Evolutionary conservation across 139 green algal species (phyloP).

Genomic region (Pleodorina starrii): DNA sequence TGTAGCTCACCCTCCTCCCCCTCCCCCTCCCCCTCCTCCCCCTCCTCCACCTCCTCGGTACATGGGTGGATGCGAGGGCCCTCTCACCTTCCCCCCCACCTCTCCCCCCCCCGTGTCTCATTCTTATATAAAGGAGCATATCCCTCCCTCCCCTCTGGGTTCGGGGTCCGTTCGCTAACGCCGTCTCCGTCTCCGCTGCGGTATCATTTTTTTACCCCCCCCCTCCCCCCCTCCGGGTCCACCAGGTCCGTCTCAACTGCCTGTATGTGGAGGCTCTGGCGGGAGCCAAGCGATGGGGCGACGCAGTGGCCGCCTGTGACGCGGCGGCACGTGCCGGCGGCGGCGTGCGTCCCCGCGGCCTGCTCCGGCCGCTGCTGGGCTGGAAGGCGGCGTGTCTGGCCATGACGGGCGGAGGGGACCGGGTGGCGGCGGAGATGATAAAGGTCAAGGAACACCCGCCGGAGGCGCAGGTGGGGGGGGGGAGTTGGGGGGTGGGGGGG

Average conservation of each 20-base stretch:
- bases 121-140: too few species aligned
- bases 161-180: too few species aligned
- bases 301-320: constrained; percentile 52
- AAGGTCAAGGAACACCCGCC: constrained; percentile 61
- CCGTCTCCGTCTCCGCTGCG: too few species aligned
- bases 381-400: constrained; percentile 68
- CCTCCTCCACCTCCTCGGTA: too few species aligned
- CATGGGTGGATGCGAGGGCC: too few species aligned
- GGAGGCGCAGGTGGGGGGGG: constrained; percentile 54
- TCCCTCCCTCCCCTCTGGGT: too few species aligned
- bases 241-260: constrained; percentile 68
- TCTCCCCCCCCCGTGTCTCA: too few species aligned
- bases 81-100: too few species aligned
- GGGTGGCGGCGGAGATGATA: constrained; percentile 61
- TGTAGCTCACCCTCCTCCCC: too few species aligned
- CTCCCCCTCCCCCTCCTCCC: too few species aligned
- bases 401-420: constrained; percentile 19
- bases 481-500: not conserved
- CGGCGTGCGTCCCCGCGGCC: constrained; percentile 35
- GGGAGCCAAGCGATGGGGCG: constrained; percentile 55
- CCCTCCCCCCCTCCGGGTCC: too few species aligned
- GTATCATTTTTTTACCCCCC: too few species aligned
- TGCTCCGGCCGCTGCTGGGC: constrained; percentile 57
- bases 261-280: constrained; percentile 67
- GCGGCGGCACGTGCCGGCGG: constrained; percentile 50